Evolutionary conservation across 805 yeast genomes (phyloP).

Genomic region (Komagataella ulmi): DNA sequence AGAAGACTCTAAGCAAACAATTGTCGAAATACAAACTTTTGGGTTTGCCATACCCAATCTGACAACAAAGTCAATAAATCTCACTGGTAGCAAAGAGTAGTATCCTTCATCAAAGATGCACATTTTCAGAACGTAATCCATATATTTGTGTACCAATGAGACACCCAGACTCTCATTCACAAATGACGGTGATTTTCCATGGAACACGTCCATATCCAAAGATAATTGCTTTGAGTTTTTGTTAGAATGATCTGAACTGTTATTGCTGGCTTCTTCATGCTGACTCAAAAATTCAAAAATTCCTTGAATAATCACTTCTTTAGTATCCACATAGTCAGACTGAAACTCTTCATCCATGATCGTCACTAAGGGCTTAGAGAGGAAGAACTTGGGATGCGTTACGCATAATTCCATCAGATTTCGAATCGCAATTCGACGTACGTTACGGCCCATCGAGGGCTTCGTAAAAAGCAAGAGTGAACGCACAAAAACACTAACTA

Average conservation of each 20-base stretch:
- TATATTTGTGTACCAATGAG: slow-evolving; percentile 53
- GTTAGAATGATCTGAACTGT: slow-evolving; percentile 23
- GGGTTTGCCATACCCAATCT: slow-evolving; percentile 69
- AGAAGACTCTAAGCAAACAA: slow-evolving; percentile 58
- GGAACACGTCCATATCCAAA: slow-evolving; percentile 37
- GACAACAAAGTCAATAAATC: slow-evolving; percentile 41
- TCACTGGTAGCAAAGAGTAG: slow-evolving; percentile 35
- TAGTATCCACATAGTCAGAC: slow-evolving; percentile 22
- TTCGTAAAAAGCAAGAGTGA: slow-evolving; percentile 43
- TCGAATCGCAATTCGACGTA: slow-evolving; percentile 39
- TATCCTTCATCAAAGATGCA: slow-evolving; percentile 33
- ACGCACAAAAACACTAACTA: slow-evolving; percentile 44
- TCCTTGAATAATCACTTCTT: slow-evolving; percentile 41
- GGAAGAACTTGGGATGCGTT: slow-evolving; percentile 52
- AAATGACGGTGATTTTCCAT: slow-evolving; percentile 36
- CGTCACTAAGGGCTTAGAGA: slow-evolving; percentile 36
- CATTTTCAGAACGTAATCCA: slow-evolving; percentile 30
- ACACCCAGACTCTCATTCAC: slow-evolving; percentile 63
- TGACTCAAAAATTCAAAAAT: slow-evolving; percentile 40
- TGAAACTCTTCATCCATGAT: slow-evolving; percentile 39
- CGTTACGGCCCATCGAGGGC: slow-evolving; percentile 12
- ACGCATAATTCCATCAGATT: slow-evolving; percentile 48
- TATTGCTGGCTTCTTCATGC: slow-evolving; percentile 36
- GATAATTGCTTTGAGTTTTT: slow-evolving; percentile 20
- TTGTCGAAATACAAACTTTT: slow-evolving; percentile 49